A percentile compares a stretch with the other conserved stretches of the same genome.
phyloP scores from a whole-genome alignment of 2,329 filamentous ascomycete genomes.

The Ilyonectria destructans region DNA sequence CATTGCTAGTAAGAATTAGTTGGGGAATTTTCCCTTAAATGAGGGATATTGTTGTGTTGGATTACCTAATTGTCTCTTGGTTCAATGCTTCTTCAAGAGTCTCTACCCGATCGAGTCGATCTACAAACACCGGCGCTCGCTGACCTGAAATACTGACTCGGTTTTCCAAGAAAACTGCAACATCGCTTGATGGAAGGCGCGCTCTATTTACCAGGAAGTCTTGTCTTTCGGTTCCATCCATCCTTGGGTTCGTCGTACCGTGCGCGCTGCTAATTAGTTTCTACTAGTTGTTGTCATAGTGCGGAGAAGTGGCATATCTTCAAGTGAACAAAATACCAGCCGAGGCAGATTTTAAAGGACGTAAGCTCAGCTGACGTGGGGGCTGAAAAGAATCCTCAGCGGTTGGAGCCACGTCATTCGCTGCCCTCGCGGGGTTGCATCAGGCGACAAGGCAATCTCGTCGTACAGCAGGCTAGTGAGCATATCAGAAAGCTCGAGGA shows the following conservation, averaged over 20 bases:
- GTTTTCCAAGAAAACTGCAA: slow-evolving; percentile 23
- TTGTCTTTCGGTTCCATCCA: slow-evolving; percentile 3
- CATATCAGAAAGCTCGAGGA: neutral
- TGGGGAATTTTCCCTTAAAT: neutral
- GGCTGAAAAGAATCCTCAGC: neutral
- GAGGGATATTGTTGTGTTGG: neutral
- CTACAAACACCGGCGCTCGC: neutral
- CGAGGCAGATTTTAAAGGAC: neutral
- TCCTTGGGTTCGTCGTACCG: neutral
- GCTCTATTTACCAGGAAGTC: slow-evolving; percentile 7
- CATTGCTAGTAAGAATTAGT: neutral
- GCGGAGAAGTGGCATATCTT: neutral
- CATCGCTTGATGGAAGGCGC: slow-evolving; percentile 9
- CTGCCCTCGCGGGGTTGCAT: neutral
- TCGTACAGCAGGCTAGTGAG: no score
- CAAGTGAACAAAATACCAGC: neutral
- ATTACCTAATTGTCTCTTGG: slow-evolving; percentile 8
- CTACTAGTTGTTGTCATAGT: neutral
- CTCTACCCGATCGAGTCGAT: neutral
- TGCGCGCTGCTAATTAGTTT: neutral
- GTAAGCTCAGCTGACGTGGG: neutral
- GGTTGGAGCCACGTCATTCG: neutral
- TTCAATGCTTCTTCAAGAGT: neutral
- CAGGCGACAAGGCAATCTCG: neutral
- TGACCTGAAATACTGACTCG: slow-evolving; percentile 6